These are phyloP conservation scores for Fusarium marasasianum DNA, from an alignment of 2,329 filamentous ascomycete species.

Conservation along the genomic window DNA sequence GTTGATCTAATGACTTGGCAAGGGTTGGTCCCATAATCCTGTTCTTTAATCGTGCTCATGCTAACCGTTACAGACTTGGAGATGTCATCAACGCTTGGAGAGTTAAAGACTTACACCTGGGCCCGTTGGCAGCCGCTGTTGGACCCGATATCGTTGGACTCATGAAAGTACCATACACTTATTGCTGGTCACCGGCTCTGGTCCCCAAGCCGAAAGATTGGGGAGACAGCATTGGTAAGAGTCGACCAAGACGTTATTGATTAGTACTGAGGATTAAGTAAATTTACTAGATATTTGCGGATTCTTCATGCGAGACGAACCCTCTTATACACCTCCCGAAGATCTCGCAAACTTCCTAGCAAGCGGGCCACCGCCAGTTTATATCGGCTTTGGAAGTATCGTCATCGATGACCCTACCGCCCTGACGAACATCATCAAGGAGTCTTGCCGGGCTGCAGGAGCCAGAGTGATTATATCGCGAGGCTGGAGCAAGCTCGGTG, in stretches of 20 bases:
- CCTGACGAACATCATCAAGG: conserved; percentile 77
- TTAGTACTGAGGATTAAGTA: background rate
- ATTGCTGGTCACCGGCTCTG: conserved; percentile 73
- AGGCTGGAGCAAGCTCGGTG: conserved; percentile 66
- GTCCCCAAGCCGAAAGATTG: conserved; percentile 74
- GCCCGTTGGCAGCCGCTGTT: conserved; percentile 80
- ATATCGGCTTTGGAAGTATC: conserved; percentile 80
- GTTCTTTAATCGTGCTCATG: accelerated
- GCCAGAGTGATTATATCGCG: conserved; percentile 77
- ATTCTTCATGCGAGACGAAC: conserved; percentile 77
- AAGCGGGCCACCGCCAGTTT: conserved; percentile 67
- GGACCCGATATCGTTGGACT: conserved; percentile 76
- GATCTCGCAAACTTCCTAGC: conserved; percentile 65
- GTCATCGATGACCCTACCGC: conserved; percentile 75
- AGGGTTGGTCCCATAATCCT: conserved; percentile 52
- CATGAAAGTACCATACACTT: conserved; percentile 78
- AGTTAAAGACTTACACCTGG: conserved; percentile 71
- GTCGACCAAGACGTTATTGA: accelerated
- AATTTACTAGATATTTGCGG: conserved; percentile 63
- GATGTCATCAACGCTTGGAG: conserved; percentile 81
- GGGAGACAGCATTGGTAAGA: conserved; percentile 70
- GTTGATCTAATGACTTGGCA: conserved; percentile 93
- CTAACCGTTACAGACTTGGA: conserved; percentile 57
- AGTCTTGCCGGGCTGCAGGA: conserved; percentile 70
- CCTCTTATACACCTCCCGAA: conserved; percentile 65